These are phyloP conservation scores for Nigrospora sphaerica DNA, from an alignment of 2,329 filamentous ascomycete genomes.

Conservation along the genomic window DNA sequence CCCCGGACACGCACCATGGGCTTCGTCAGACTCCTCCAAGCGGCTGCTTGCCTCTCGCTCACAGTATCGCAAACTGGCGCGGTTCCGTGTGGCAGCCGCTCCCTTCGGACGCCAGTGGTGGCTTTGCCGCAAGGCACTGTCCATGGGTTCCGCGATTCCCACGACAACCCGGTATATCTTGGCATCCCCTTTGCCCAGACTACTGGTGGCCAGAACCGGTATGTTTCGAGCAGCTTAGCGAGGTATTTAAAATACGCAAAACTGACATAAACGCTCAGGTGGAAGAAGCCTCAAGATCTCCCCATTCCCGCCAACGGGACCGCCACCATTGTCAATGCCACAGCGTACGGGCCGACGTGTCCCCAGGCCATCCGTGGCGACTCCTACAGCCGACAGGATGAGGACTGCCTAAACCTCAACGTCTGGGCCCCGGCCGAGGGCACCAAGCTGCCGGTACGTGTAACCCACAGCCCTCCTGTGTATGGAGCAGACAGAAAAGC, in stretches of 20 bases:
- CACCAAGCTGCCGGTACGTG: constrained; percentile 18
- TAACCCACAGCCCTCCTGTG: too few relatives aligned
- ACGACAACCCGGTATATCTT: constrained; percentile 25
- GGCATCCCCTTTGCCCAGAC: constrained; percentile 31
- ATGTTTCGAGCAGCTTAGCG: background rate
- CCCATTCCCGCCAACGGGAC: constrained; percentile 7
- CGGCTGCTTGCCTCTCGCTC: background rate
- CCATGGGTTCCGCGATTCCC: constrained; percentile 26
- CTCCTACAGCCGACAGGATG: constrained; percentile 17
- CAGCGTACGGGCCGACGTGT: constrained; percentile 16
- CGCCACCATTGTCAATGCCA: constrained; percentile 11
- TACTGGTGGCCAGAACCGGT: constrained; percentile 30
- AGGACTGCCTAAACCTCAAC: constrained; percentile 36
- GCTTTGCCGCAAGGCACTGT: constrained; percentile 21
- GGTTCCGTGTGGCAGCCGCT: background rate
- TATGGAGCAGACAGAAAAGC: background rate
- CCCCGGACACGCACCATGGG: background rate
- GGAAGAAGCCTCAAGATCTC: constrained; percentile 19
- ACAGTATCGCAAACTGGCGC: background rate
- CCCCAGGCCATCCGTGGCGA: constrained; percentile 14
- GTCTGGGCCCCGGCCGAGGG: constrained; percentile 23
- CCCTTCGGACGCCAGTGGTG: constrained; percentile 1
- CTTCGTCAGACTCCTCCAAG: background rate
- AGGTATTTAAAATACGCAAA: background rate
- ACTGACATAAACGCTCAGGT: constrained; percentile 8